Base-by-base conservation (phyloP, 176 grass and related monocot genomes). In the Ampelocalamus luodianensis region DNA sequence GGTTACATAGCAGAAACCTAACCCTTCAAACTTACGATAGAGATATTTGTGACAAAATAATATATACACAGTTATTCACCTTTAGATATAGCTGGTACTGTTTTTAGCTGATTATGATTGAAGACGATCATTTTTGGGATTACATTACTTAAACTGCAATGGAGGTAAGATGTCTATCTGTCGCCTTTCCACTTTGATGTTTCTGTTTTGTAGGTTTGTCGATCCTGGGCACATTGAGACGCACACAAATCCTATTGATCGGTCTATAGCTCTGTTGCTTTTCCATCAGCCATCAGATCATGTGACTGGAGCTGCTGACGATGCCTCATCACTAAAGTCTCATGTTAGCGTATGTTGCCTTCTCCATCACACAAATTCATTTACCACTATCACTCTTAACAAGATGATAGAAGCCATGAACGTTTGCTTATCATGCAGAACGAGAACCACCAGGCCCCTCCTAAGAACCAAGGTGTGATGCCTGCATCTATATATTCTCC, bases 171-270 rank as follows among this genome's bases (percentile, higher is more conserved):
- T 58, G 29, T 65, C 68, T 68, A 29, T 62, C 8, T 76, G 51
- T 77, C 27, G 17, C 53, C 43, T 71, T 89, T 74, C 72, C 43
- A 65, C 46, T 56, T 81, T 87, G 56, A 91, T 86, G 60, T 82
- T 70, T 84, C 58, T 85, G 27, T 76, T 77, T 78, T 32, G 37
- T 72, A 97, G 94, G 72, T 94, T 84, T 85, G 53, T 71, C 26
- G 76, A 97, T 78, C 73, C 45, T 44, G 60, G 73, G 50, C 87
- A 85, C 83, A 85, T 83, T 14, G 94, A 97, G 77, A 97, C 90
- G 1, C 92, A 94, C 83, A 97, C 94, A 83, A 97, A 97, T 88
- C 90, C 90, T 8, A 91, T 97, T 48, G 94, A 97, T 82, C 83
- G 94, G 36, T 94, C 92, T 45, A 97, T 97, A 83, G 94, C 92